A percentile compares a stretch with the other conserved stretches of the same genome.
Evolutionary conservation across 176 grass and related monocot genomes (phyloP).

Genomic region (Melocanna baccifera): DNA sequence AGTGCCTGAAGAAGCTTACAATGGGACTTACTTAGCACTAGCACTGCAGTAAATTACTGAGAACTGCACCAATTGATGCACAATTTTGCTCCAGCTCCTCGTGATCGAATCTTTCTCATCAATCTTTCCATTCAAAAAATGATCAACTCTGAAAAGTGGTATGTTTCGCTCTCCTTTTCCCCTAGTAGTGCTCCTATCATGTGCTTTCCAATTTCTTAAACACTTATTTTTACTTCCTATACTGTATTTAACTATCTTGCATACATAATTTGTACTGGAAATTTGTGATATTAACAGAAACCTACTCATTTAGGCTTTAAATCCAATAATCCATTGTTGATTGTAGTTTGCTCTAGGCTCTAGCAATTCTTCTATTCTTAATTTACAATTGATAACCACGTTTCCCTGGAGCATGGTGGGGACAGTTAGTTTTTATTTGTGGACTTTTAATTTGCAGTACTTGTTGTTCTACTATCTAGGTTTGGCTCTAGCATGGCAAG

Average conservation of each 20-base stretch:
- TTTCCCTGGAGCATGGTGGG: not conserved
- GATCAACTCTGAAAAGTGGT: constrained; percentile 31
- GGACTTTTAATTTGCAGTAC: not conserved
- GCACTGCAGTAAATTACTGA: not conserved
- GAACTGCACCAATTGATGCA: constrained; percentile 7
- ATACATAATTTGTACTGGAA: not conserved
- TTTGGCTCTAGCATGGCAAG: not conserved
- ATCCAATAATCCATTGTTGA: constrained; percentile 15
- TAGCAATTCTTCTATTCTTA: not conserved
- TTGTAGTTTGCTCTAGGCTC: not conserved
- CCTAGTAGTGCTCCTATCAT: constrained; percentile 6
- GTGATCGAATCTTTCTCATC: constrained; percentile 7
- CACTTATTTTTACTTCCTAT: not conserved
- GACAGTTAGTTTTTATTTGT: not conserved
- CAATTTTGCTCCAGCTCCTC: constrained; percentile 10
- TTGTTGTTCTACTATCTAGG: constrained; percentile 1
- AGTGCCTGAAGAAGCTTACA: constrained; percentile 4
- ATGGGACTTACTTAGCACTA: not conserved
- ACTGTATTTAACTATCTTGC: not conserved
- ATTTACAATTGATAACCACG: constrained; percentile 13
- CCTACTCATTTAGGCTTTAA: not conserved
- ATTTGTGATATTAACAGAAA: not conserved
- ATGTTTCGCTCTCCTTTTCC: constrained; percentile 8
- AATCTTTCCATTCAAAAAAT: constrained; percentile 22
- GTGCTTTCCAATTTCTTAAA: not conserved